Evolutionary conservation across 2,329 filamentous ascomycete genomes (phyloP).

Genomic region (Pseudocercospora cruenta): DNA sequence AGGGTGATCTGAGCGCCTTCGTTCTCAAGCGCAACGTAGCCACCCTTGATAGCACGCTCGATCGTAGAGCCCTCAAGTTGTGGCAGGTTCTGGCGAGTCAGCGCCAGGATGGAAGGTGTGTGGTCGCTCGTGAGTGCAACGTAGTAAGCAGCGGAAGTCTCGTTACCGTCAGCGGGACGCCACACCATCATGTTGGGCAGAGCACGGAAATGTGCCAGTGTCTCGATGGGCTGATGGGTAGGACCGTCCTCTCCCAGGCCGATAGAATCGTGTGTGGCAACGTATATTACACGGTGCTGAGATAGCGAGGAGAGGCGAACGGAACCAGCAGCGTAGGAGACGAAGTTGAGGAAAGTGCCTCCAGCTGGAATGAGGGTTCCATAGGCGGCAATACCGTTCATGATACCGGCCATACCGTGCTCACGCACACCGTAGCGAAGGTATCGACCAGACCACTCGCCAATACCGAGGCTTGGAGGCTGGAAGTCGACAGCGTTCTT

Average conservation of each 20-base stretch:
- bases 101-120: slow-evolving; percentile 89
- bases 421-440: slow-evolving; percentile 90
- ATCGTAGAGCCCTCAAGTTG: slow-evolving; percentile 94
- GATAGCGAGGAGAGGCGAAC: slow-evolving; percentile 93
- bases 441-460: slow-evolving; percentile 89
- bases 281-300: slow-evolving; percentile 87
- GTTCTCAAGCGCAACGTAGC: slow-evolving; percentile 85
- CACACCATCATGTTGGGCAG: slow-evolving; percentile 99
- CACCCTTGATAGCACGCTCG: slow-evolving; percentile 89
- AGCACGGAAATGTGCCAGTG: slow-evolving; percentile 95
- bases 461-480: slow-evolving; percentile 80
- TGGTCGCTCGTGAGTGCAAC: slow-evolving; percentile 84
- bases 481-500: slow-evolving; percentile 98
- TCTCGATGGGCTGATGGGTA: slow-evolving; percentile 99
- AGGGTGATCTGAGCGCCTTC: slow-evolving; percentile 84
- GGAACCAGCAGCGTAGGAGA: slow-evolving; percentile 94
- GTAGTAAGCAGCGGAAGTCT: slow-evolving; percentile 98
- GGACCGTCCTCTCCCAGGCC: slow-evolving; percentile 98
- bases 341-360: slow-evolving; percentile 99
- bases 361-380: slow-evolving; percentile 91
- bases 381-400: slow-evolving; percentile 94
- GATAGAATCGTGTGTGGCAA: slow-evolving; percentile 98
- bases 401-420: slow-evolving; percentile 88
- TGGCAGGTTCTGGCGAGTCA: slow-evolving; percentile 97
- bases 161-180: slow-evolving; percentile 97